Evolutionary conservation across 352 stramenopile genomes (phyloP).

Genomic region (Phytophthora litchii): DNA sequence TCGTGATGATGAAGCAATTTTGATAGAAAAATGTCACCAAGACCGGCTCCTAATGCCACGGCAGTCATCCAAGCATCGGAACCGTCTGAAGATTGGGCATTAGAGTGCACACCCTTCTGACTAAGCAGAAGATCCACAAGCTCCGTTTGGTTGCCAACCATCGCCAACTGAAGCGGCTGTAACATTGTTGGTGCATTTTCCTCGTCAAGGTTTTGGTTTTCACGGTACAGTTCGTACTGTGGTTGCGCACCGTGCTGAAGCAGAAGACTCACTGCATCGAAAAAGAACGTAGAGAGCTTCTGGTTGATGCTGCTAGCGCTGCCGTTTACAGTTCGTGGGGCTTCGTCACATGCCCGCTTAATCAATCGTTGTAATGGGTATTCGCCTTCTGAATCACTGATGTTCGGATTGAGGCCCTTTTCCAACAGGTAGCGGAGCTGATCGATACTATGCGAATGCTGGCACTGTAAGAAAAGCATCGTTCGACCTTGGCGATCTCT

Average conservation of each 20-base stretch:
- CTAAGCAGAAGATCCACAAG: conserved; percentile 60
- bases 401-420: conserved; percentile 76
- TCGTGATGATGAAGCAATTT: conserved; percentile 53
- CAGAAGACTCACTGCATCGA: conserved; percentile 55
- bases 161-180: conserved; percentile 71
- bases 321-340: conserved; percentile 29
- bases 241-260: conserved; percentile 51
- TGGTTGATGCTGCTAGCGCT: conserved; percentile 12
- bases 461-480: conserved; percentile 84
- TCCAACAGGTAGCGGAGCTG: conserved; percentile 74
- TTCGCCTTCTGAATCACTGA: conserved; percentile 61
- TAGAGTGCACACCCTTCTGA: conserved; percentile 45
- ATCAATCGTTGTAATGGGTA: conserved; percentile 72
- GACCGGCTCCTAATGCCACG: conserved; percentile 26
- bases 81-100: conserved; percentile 44
- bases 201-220: conserved; percentile 12
- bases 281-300: conserved; percentile 45
- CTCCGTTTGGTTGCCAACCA: conserved; percentile 45
- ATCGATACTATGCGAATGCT: conserved; percentile 62
- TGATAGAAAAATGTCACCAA: conserved; percentile 54
- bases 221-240: conserved; percentile 50
- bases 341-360: conserved; percentile 26
- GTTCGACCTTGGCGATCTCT: conserved; percentile 74
- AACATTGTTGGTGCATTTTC: conserved; percentile 16
- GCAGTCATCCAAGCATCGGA: conserved; percentile 70